These are phyloP conservation scores for Mrakia gelida DNA, from an alignment of 768 basidiomycete genomes.

Conservation along the genomic window DNA sequence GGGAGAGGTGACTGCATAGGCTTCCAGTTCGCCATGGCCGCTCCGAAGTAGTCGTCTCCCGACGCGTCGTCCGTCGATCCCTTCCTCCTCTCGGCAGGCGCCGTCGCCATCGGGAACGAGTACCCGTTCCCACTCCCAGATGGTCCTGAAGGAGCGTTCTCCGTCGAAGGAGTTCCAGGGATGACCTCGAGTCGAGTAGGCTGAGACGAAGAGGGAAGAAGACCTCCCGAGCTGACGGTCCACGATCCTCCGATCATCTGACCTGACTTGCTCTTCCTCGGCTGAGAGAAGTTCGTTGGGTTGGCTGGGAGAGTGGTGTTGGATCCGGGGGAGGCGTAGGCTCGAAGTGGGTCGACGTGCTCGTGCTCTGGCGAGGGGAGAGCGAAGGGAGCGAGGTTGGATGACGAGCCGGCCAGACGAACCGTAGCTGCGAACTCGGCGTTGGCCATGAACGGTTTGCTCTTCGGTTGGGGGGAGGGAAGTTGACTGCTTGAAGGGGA, in stretches of 20 bases:
- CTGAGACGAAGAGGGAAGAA: slow-evolving; percentile 4
- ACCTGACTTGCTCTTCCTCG: slow-evolving; percentile 41
- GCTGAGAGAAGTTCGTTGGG: slow-evolving; percentile 46
- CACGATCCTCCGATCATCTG: slow-evolving; percentile 9
- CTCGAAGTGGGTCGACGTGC: slow-evolving; percentile 80
- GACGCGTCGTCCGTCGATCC: slow-evolving; percentile 2
- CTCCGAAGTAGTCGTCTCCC: slow-evolving; percentile 30
- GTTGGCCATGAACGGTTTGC: slow-evolving; percentile 25
- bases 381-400: slow-evolving; percentile 78
- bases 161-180: slow-evolving; percentile 22
- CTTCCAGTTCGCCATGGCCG: neutral
- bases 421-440: slow-evolving; percentile 61
- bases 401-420: slow-evolving; percentile 76
- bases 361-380: slow-evolving; percentile 89
- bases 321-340: slow-evolving; percentile 46
- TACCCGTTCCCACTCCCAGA: neutral
- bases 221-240: slow-evolving; percentile 17
- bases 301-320: slow-evolving; percentile 62
- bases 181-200: slow-evolving; percentile 13
- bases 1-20: neutral
- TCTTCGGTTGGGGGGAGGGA: neutral
- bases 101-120: slow-evolving; percentile 28
- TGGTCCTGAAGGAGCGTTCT: slow-evolving; percentile 11
- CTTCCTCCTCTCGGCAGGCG: slow-evolving; percentile 1
- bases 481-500: slow-evolving; percentile 29